Percentiles rank a stretch among this genome's conserved stretches.
Conservation (phyloP, 2,329 filamentous ascomycete genomes). For the Ceratocystis variospora region DNA sequence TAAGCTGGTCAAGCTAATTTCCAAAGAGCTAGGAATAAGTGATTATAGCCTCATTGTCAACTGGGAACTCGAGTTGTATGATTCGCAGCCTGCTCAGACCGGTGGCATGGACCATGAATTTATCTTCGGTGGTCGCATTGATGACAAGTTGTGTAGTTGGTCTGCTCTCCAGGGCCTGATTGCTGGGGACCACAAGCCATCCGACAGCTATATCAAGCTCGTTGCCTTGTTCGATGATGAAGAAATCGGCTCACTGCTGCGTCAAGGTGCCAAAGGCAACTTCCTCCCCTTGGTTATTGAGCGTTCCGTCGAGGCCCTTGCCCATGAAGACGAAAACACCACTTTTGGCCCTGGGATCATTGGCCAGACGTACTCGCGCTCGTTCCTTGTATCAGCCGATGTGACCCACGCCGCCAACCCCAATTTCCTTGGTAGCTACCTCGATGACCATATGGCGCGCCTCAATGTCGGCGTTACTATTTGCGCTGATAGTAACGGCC, state of each 20-base stretch:
- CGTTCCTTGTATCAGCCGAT: slow-evolving; percentile 83
- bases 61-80: slow-evolving; percentile 95
- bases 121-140: slow-evolving; percentile 87
- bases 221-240: slow-evolving; percentile 95
- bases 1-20: slow-evolving; percentile 70
- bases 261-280: slow-evolving; percentile 81
- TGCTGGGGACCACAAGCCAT: slow-evolving; percentile 43
- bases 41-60: slow-evolving; percentile 61
- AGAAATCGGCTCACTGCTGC: slow-evolving; percentile 81
- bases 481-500: slow-evolving; percentile 71
- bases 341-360: slow-evolving; percentile 48
- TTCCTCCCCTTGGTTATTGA: slow-evolving; percentile 72
- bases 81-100: slow-evolving; percentile 70
- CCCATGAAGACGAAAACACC: slow-evolving; percentile 31
- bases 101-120: slow-evolving; percentile 83
- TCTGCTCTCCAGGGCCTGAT: slow-evolving; percentile 74
- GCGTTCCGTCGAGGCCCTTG: slow-evolving; percentile 59
- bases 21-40: slow-evolving; percentile 58
- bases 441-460: slow-evolving; percentile 71
- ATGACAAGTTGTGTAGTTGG: slow-evolving; percentile 96
- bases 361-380: slow-evolving; percentile 75
- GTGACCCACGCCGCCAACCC: slow-evolving; percentile 91
- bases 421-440: slow-evolving; percentile 75
- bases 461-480: slow-evolving; percentile 80
- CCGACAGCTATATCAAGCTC: slow-evolving; percentile 64